phyloP scores from a whole-genome alignment of 352 stramenopile species.

The Globisporangium yorkense region DNA sequence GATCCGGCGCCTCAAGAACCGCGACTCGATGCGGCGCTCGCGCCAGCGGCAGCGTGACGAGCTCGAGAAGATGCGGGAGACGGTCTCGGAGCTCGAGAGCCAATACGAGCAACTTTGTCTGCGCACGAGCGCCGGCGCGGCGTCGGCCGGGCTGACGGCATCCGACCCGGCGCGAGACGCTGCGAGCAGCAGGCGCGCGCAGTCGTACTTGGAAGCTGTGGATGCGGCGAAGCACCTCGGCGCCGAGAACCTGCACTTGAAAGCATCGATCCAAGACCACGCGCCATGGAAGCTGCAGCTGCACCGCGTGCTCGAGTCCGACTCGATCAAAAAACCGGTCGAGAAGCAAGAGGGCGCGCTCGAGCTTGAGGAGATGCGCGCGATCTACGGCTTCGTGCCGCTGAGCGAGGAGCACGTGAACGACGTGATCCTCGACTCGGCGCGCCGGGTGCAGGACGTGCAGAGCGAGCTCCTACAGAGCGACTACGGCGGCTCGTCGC shows the following conservation, averaged over 20 bases:
- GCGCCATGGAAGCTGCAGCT: slow-evolving; percentile 39
- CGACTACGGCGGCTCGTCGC: slow-evolving; percentile 13
- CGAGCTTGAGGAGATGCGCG: slow-evolving; percentile 27
- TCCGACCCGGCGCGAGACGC: neutral
- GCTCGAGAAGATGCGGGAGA: slow-evolving; percentile 32
- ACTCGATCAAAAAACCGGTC: slow-evolving; percentile 19
- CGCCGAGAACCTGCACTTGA: slow-evolving; percentile 46
- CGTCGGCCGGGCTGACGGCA: neutral
- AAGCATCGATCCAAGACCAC: slow-evolving; percentile 39
- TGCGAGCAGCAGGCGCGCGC: slow-evolving; percentile 7
- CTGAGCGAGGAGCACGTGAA: slow-evolving; percentile 29
- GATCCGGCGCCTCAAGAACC: slow-evolving; percentile 41
- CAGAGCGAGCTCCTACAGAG: slow-evolving; percentile 23
- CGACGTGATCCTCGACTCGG: slow-evolving; percentile 31
- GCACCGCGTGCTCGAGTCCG: slow-evolving; percentile 44
- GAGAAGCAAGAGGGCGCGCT: slow-evolving; percentile 6
- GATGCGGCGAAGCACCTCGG: slow-evolving; percentile 31
- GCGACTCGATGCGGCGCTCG: slow-evolving; percentile 52
- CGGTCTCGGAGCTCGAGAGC: slow-evolving; percentile 28
- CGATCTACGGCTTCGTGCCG: slow-evolving; percentile 30
- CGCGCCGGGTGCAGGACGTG: slow-evolving; percentile 21
- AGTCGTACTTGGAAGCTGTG: slow-evolving; percentile 19
- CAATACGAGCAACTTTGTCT: slow-evolving; percentile 38
- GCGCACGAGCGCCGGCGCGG: slow-evolving; percentile 6
- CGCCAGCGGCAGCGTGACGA: slow-evolving; percentile 42